Evolutionary conservation across 2,329 filamentous ascomycete genomes (phyloP).

Genomic region (Fusarium floridanum): DNA sequence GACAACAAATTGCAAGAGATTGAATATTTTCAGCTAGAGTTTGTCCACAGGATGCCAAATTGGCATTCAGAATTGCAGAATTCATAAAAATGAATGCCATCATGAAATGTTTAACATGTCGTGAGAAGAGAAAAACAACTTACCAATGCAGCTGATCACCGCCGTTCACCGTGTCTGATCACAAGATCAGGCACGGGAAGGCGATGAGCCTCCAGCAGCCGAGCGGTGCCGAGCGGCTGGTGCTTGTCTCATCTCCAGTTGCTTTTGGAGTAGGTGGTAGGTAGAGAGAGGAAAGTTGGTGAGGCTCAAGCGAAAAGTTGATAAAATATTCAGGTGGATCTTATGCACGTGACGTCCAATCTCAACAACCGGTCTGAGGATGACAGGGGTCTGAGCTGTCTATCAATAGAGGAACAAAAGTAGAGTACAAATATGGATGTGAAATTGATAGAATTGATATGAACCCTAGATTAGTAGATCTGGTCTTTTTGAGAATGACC

Average conservation of each 20-base stretch:
- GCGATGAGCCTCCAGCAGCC: neutral
- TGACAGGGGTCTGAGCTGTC: neutral
- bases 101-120: constrained; percentile 40
- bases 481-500: neutral
- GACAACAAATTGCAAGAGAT: constrained; percentile 6
- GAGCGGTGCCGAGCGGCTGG: neutral
- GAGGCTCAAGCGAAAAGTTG: constrained; percentile 17
- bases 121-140: constrained; percentile 12
- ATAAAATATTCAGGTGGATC: constrained; percentile 20
- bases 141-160: constrained; percentile 22
- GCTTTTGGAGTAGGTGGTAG: neutral
- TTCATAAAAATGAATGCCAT: constrained; percentile 58
- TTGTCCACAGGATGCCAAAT: constrained; percentile 50
- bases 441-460: neutral
- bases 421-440: neutral
- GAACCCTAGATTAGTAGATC: neutral
- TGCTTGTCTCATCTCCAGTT: neutral
- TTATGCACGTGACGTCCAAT: constrained; percentile 22
- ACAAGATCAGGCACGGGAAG: neutral
- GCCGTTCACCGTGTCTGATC: constrained; percentile 4
- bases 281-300: neutral
- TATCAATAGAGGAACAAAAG: neutral
- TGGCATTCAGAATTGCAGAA: constrained; percentile 64
- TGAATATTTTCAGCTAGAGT: constrained; percentile 40
- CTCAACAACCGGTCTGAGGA: neutral